phyloP scores from a whole-genome alignment of 1,139 yeast genomes.

The Protomyces inouyei region DNA sequence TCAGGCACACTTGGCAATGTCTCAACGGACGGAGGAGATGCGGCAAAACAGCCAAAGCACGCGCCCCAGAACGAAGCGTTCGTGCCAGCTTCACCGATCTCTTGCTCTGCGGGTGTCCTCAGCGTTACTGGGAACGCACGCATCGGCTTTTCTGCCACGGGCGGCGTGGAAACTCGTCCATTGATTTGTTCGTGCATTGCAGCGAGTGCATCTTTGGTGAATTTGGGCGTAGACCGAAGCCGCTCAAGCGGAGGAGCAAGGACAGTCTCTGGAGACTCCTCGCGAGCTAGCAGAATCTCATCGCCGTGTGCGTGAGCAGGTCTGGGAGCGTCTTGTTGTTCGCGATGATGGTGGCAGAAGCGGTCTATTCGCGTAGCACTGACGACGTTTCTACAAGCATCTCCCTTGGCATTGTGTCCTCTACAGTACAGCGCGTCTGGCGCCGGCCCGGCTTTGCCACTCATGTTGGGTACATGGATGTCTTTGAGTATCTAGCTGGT shows the following conservation, averaged over 20 bases:
- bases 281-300: conserved; percentile 2
- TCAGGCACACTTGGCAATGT: neutral
- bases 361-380: neutral
- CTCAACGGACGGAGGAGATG: neutral
- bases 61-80: neutral
- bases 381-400: conserved; percentile 1
- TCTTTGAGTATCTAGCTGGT: too few species aligned
- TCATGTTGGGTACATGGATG: neutral
- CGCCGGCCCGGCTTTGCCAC: neutral
- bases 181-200: neutral
- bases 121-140: neutral
- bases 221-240: neutral
- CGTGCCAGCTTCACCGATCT: neutral
- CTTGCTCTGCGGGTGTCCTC: neutral
- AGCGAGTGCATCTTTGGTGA: neutral
- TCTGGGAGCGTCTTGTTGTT: neutral
- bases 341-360: conserved; percentile 9
- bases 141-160: neutral
- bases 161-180: neutral
- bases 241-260: neutral
- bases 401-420: neutral
- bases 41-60: neutral
- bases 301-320: neutral
- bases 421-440: neutral
- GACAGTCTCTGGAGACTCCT: neutral